Evolutionary conservation across 306 rosid genomes (phyloP).

Genomic region (Hippophae gyantsensis): DNA sequence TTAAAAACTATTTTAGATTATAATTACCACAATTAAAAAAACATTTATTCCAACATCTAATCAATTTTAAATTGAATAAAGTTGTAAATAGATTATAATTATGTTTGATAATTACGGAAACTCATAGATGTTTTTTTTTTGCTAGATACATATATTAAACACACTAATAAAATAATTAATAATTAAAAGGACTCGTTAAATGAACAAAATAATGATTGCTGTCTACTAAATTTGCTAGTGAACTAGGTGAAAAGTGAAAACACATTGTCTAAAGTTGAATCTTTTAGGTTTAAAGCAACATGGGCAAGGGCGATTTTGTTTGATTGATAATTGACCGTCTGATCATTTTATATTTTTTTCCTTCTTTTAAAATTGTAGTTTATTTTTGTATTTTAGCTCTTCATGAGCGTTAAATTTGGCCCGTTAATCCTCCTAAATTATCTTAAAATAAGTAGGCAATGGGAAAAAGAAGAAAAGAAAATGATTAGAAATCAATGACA

Average conservation of each 20-base stretch:
- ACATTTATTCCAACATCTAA: slow-evolving; percentile 14
- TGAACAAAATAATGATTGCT: slow-evolving; percentile 17
- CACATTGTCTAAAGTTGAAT: slow-evolving; percentile 22
- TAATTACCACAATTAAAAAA: slow-evolving; percentile 10
- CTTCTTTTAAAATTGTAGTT: slow-evolving; percentile 1
- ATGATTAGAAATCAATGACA: slow-evolving; percentile 53
- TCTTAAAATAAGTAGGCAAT: not conserved
- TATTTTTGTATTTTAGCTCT: slow-evolving; percentile 26
- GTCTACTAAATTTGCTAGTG: slow-evolving; percentile 17
- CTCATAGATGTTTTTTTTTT: slow-evolving; percentile 10
- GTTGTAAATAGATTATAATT: slow-evolving; percentile 9
- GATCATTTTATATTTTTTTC: slow-evolving; percentile 24
- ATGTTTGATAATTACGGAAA: slow-evolving; percentile 22
- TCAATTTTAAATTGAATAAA: slow-evolving; percentile 7
- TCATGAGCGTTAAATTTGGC: slow-evolving; percentile 22
- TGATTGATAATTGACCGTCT: not conserved
- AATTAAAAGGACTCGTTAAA: slow-evolving; percentile 19
- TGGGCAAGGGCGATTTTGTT: slow-evolving; percentile 13
- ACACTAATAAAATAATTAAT: slow-evolving; percentile 9
- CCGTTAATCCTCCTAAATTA: slow-evolving; percentile 8
- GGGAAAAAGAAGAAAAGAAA: slow-evolving; percentile 11
- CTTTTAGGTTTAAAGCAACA: slow-evolving; percentile 23
- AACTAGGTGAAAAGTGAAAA: slow-evolving; percentile 12
- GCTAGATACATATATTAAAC: slow-evolving; percentile 8
- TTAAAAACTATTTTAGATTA: slow-evolving; percentile 11